Conservation (phyloP, 306 rosid species). For the Heteromeles arbutifolia region DNA sequence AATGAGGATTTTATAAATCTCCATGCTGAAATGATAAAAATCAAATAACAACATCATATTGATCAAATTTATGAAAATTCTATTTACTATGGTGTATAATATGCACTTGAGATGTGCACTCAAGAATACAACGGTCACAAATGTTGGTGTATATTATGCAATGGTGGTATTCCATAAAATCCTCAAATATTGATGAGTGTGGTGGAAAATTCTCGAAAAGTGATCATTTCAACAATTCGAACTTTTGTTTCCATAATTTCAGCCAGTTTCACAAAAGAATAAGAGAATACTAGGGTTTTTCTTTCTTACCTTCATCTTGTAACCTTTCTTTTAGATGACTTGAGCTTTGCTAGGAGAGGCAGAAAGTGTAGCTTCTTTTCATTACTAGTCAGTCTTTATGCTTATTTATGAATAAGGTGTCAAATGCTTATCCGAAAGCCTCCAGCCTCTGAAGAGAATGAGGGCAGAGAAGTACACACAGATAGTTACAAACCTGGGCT, state of each 20-base stretch:
- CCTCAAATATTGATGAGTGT: background rate
- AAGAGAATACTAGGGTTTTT: background rate
- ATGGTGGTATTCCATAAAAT: too few relatives aligned
- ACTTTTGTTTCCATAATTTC: too few relatives aligned
- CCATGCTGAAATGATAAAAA: too few relatives aligned
- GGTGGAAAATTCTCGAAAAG: too few relatives aligned
- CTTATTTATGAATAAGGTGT: constrained; percentile 32
- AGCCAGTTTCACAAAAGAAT: background rate
- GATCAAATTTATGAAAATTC: too few relatives aligned
- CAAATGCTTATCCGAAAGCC: constrained; percentile 27
- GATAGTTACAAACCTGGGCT: constrained; percentile 56
- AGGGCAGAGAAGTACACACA: constrained; percentile 44
- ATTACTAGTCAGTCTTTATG: constrained; percentile 11
- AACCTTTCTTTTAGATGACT: constrained; percentile 20
- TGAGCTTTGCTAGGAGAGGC: constrained; percentile 30
- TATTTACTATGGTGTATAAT: too few relatives aligned
- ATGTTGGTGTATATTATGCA: too few relatives aligned
- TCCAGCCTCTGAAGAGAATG: constrained; percentile 21
- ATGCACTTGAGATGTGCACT: too few relatives aligned
- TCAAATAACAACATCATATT: too few relatives aligned
- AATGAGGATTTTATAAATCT: too few relatives aligned
- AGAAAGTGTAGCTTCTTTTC: constrained; percentile 20
- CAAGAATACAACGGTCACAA: too few relatives aligned
- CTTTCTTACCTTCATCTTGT: constrained; percentile 62
- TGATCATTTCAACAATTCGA: background rate